Evolutionary conservation across 2,329 filamentous ascomycete genomes (phyloP).

Genomic region (Fusarium sp.): DNA sequence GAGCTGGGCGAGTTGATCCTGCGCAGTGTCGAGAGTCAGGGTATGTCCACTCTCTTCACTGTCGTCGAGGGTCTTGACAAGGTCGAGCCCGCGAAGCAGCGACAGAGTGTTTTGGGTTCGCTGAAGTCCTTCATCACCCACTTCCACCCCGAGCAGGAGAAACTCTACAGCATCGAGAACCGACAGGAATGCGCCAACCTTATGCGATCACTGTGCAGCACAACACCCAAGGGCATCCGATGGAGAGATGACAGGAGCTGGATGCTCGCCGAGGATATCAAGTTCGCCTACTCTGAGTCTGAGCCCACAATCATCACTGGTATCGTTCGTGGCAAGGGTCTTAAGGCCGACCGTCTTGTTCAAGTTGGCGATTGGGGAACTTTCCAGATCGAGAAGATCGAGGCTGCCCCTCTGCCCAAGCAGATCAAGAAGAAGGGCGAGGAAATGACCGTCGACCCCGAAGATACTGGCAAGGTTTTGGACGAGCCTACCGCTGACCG

Average conservation of each 20-base stretch:
- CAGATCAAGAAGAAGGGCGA: constrained; percentile 70
- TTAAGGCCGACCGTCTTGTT: constrained; percentile 90
- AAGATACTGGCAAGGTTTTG: constrained; percentile 67
- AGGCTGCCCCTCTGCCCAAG: constrained; percentile 74
- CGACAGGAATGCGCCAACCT: constrained; percentile 92
- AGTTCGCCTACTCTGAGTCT: constrained; percentile 72
- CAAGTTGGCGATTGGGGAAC: constrained; percentile 95
- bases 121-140: constrained; percentile 93
- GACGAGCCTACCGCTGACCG: constrained; percentile 81
- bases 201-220: constrained; percentile 90
- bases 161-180: constrained; percentile 87
- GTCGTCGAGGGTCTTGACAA: constrained; percentile 83
- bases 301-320: constrained; percentile 83
- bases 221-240: constrained; percentile 90
- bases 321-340: constrained; percentile 82
- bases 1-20: constrained; percentile 86
- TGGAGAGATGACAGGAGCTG: constrained; percentile 97
- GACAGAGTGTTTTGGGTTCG: constrained; percentile 80
- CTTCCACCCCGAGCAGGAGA: constrained; percentile 93
- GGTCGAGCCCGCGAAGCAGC: constrained; percentile 82
- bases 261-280: constrained; percentile 88
- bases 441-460: constrained; percentile 81
- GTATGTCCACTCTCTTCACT: constrained; percentile 91
- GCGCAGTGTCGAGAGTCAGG: constrained; percentile 90
- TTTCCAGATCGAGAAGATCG: constrained; percentile 91